phyloP scores from a whole-genome alignment of 2,329 filamentous ascomycete species.

The Fusarium verrucosum region DNA sequence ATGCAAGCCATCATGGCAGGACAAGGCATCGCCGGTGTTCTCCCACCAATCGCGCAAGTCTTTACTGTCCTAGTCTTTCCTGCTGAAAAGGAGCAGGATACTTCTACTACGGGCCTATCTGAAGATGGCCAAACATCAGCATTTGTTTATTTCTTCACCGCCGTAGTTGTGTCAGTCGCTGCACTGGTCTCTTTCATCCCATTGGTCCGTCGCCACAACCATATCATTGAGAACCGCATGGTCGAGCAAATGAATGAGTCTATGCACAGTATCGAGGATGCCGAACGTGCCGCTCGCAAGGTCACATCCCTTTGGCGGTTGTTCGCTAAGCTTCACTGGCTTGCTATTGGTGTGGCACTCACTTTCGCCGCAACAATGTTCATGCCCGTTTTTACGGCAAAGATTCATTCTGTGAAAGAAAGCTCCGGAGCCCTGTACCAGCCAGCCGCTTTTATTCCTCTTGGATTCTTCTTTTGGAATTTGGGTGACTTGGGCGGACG shows the following conservation, averaged over 20 bases:
- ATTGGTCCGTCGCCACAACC: constrained; percentile 70
- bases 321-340: constrained; percentile 80
- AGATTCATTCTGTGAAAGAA: constrained; percentile 61
- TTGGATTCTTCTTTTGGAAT: constrained; percentile 95
- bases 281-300: constrained; percentile 61
- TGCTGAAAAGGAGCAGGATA: constrained; percentile 47
- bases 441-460: constrained; percentile 83
- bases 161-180: constrained; percentile 75
- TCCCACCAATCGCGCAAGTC: constrained; percentile 89
- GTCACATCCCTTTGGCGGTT: constrained; percentile 68
- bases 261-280: constrained; percentile 61
- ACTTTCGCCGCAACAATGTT: constrained; percentile 91
- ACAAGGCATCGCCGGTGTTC: constrained; percentile 89
- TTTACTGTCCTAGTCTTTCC: constrained; percentile 73
- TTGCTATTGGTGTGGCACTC: constrained; percentile 78
- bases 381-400: constrained; percentile 89
- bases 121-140: constrained; percentile 65
- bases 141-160: constrained; percentile 90
- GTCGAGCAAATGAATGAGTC: constrained; percentile 60
- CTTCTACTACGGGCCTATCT: constrained; percentile 37
- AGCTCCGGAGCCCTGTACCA: constrained; percentile 67
- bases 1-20: constrained; percentile 97
- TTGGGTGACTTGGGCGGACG: constrained; percentile 84
- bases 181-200: constrained; percentile 79
- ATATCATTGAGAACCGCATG: constrained; percentile 61